These are phyloP conservation scores for Diaporthe citrichinensis DNA, from an alignment of 2,329 filamentous ascomycete genomes.

Conservation along the genomic window DNA sequence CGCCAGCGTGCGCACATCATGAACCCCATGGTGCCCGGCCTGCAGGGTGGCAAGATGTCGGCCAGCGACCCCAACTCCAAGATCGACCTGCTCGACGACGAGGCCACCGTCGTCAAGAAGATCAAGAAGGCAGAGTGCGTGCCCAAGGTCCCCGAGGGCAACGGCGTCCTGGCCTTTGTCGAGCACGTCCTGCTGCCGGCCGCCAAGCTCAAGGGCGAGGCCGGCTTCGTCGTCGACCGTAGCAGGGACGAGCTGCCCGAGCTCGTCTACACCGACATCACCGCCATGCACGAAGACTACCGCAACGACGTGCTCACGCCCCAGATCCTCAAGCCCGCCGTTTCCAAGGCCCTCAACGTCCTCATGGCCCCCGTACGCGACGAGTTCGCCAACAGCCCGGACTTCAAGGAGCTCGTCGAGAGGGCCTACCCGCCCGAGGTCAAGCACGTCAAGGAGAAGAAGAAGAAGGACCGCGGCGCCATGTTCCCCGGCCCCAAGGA, in stretches of 20 bases:
- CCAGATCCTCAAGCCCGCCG: constrained; percentile 88
- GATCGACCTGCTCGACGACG: constrained; percentile 89
- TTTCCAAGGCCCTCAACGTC: constrained; percentile 78
- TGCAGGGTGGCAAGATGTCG: constrained; percentile 87
- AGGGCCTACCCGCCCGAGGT: constrained; percentile 85
- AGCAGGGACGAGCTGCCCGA: constrained; percentile 77
- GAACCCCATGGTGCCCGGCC: constrained; percentile 86
- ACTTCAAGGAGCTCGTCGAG: constrained; percentile 84
- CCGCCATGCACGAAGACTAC: constrained; percentile 85
- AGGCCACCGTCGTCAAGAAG: constrained; percentile 84
- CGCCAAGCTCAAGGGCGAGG: constrained; percentile 71
- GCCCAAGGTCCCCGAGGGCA: constrained; percentile 83
- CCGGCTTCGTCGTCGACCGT: constrained; percentile 78
- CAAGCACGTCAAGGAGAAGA: constrained; percentile 81
- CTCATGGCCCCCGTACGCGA: constrained; percentile 84
- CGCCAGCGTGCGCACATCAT: constrained; percentile 73
- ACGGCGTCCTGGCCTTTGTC: constrained; percentile 88
- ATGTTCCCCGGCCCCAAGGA: constrained; percentile 66
- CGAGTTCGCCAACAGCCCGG: constrained; percentile 67
- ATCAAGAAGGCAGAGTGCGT: constrained; percentile 86
- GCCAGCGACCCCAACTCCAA: constrained; percentile 78
- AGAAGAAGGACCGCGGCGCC: constrained; percentile 82
- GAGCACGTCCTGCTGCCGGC: constrained; percentile 90
- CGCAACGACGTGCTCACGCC: constrained; percentile 84
- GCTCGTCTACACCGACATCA: constrained; percentile 83